Conservation (phyloP, 106 monocot species). For the Cymbidium sinense region DNA sequence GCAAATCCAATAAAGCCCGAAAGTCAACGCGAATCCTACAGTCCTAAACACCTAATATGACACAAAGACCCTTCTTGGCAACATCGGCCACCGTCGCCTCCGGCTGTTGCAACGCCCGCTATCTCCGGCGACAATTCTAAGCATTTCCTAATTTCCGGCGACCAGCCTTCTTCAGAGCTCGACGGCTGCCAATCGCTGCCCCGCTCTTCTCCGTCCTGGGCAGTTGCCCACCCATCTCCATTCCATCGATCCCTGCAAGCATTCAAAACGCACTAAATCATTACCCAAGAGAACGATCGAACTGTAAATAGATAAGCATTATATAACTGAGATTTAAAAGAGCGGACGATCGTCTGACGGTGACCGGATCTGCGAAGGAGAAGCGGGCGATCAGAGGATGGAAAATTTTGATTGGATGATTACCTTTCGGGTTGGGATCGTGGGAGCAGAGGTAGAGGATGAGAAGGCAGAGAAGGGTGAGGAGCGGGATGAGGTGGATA, state of each 20-base stretch:
- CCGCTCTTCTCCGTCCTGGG: neutral
- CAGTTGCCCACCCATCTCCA: neutral
- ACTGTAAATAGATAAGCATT: no score
- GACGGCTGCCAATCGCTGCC: neutral
- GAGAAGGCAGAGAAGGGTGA: constrained; percentile 30
- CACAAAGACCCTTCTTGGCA: no score
- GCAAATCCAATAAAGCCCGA: neutral
- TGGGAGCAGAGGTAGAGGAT: constrained; percentile 36
- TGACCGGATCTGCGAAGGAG: neutral
- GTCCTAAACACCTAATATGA: neutral
- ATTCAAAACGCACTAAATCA: constrained; percentile 3
- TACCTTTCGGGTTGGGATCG: constrained; percentile 24
- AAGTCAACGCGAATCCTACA: neutral
- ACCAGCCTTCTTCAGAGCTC: neutral
- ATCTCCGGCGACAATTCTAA: neutral
- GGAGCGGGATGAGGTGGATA: constrained; percentile 19
- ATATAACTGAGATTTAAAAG: no score
- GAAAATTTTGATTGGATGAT: neutral
- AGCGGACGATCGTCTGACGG: no score
- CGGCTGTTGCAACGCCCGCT: neutral
- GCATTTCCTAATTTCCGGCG: neutral
- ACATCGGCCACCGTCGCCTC: no score
- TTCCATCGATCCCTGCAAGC: neutral
- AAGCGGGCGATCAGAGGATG: neutral
- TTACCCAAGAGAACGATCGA: no score